Evolutionary conservation across 768 basidiomycete species (phyloP).

Genomic region (Boletus rex-veris): DNA sequence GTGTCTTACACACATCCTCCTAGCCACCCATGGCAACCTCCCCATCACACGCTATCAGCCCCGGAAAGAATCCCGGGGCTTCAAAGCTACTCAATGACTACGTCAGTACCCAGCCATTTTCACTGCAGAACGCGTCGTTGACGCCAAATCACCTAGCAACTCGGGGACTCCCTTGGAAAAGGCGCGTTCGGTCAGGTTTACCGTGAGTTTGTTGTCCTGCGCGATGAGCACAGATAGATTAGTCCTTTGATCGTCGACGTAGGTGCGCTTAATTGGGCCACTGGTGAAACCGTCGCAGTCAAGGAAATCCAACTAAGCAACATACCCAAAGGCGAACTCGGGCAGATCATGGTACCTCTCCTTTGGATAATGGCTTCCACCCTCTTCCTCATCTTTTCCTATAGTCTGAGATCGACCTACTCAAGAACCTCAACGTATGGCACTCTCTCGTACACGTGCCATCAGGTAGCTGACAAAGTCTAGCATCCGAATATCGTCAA

Average conservation of each 20-base stretch:
- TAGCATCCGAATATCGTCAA: conserved; percentile 98
- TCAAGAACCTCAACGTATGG: conserved; percentile 92
- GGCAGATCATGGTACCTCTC: conserved; percentile 86
- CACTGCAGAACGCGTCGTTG: neutral
- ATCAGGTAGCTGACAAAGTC: conserved; percentile 13
- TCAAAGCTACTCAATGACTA: conserved; percentile 66
- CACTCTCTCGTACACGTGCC: neutral
- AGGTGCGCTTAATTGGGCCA: conserved; percentile 93
- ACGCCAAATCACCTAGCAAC: conserved; percentile 57
- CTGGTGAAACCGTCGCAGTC: conserved; percentile 97
- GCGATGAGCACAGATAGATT: conserved; percentile 61
- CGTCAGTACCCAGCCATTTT: conserved; percentile 35
- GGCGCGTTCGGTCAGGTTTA: conserved; percentile 98
- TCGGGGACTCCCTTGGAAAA: conserved; percentile 93
- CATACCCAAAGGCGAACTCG: conserved; percentile 89
- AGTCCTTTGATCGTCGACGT: conserved; percentile 53
- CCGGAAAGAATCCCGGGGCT: conserved; percentile 31
- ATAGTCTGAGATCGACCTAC: conserved; percentile 93
- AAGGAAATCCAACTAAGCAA: conserved; percentile 96
- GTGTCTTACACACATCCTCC: neutral
- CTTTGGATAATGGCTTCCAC: neutral
- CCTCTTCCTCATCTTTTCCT: conserved; percentile 7
- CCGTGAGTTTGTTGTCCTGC: conserved; percentile 50
- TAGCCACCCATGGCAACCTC: conserved; percentile 21
- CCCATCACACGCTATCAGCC: conserved; percentile 17